Conservation (phyloP, 345 rosid genomes). For the Mallotus nudiflorus region DNA sequence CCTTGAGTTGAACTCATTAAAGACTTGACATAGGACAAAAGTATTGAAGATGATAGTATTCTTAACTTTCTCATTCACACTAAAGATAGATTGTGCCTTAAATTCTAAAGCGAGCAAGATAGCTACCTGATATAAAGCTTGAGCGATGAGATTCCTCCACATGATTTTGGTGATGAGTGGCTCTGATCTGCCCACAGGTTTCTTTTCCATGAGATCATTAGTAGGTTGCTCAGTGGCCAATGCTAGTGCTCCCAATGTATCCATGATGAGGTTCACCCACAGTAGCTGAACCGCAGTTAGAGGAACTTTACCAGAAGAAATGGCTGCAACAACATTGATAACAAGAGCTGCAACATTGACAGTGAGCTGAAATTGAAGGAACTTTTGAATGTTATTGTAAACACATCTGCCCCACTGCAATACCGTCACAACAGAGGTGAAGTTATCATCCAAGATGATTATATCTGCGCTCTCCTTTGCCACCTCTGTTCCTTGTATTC, state of each 20-base stretch:
- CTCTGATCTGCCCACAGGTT: constrained; percentile 45
- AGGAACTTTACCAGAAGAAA: constrained; percentile 75
- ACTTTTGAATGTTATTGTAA: constrained; percentile 27
- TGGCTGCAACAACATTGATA: constrained; percentile 62
- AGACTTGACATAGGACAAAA: constrained; percentile 86
- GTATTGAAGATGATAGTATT: constrained; percentile 85
- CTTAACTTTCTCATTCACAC: constrained; percentile 47
- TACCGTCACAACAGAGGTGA: not conserved
- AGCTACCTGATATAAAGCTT: constrained; percentile 42
- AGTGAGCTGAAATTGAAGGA: constrained; percentile 52
- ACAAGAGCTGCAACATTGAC: constrained; percentile 24
- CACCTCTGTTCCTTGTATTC: not conserved
- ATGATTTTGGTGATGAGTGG: constrained; percentile 20
- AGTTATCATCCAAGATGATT: constrained; percentile 1
- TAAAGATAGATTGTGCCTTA: constrained; percentile 52
- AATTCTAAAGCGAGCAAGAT: constrained; percentile 62
- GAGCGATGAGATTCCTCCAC: constrained; percentile 23
- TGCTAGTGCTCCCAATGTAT: constrained; percentile 84
- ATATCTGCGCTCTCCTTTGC: constrained; percentile 6
- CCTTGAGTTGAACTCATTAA: constrained; percentile 73
- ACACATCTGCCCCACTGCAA: constrained; percentile 4
- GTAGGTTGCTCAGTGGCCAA: constrained; percentile 83
- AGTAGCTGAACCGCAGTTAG: constrained; percentile 84
- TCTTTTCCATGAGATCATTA: constrained; percentile 63
- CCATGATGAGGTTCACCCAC: constrained; percentile 94